Percentiles rank a stretch among this genome's conserved stretches.
These are phyloP conservation scores for Globisporangium recalcitrans DNA, from an alignment of 352 stramenopile species.

Conservation along the genomic window DNA sequence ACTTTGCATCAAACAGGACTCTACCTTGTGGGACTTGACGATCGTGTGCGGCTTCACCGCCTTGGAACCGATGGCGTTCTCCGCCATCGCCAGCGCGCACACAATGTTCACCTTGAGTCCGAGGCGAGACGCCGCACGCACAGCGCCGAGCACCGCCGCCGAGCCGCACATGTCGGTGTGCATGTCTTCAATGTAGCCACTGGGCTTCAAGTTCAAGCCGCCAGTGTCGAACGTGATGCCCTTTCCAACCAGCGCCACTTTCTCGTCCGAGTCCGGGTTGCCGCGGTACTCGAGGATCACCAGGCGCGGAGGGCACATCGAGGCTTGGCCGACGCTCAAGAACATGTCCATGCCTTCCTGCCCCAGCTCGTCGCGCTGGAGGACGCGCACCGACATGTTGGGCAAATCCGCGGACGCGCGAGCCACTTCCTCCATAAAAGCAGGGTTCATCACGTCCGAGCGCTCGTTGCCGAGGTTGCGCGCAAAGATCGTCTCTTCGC, in stretches of 20 bases:
- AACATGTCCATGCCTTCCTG: constrained; percentile 86
- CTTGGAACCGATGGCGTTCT: constrained; percentile 86
- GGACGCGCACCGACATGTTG: constrained; percentile 73
- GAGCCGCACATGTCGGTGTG: constrained; percentile 91
- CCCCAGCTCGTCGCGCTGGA: constrained; percentile 74
- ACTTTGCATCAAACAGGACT: background rate
- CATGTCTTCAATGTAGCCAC: constrained; percentile 89
- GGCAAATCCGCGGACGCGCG: constrained; percentile 58
- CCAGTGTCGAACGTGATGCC: constrained; percentile 94
- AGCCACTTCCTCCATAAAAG: constrained; percentile 80
- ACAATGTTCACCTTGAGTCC: constrained; percentile 81
- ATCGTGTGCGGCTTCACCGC: constrained; percentile 85
- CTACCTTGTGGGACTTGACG: constrained; percentile 82
- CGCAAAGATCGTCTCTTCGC: constrained; percentile 81
- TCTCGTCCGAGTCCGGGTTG: constrained; percentile 55
- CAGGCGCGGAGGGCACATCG: constrained; percentile 64
- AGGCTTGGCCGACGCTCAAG: constrained; percentile 71
- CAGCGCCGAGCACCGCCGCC: constrained; percentile 77
- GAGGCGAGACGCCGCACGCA: constrained; percentile 63
- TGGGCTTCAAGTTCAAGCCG: constrained; percentile 93
- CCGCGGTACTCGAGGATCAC: constrained; percentile 82
- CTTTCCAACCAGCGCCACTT: constrained; percentile 89
- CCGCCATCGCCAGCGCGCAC: constrained; percentile 64
- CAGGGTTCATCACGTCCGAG: constrained; percentile 67
- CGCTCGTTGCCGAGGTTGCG: constrained; percentile 83